Conservation (phyloP, 345 rosid species). For the Bretschneidera sinensis region DNA sequence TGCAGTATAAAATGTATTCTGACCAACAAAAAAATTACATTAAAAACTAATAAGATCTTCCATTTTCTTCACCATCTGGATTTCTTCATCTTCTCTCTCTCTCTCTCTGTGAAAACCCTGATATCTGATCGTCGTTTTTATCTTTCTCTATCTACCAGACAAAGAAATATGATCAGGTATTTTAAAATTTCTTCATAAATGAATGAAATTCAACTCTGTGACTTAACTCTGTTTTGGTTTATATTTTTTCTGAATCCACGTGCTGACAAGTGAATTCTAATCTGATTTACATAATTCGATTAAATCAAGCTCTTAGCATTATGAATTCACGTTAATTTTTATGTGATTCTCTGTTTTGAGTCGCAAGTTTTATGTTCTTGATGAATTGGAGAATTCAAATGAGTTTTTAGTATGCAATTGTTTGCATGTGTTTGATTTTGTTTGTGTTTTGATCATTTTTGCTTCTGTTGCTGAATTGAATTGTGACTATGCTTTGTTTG, state of each 20-base stretch:
- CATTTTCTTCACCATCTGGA: slow-evolving; percentile 18
- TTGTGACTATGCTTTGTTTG: background rate
- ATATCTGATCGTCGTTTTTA: too few relatives aligned
- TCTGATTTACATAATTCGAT: slow-evolving; percentile 22
- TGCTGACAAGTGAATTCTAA: background rate
- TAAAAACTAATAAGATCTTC: slow-evolving; percentile 14
- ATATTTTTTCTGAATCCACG: slow-evolving; percentile 2
- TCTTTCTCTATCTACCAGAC: slow-evolving; percentile 7
- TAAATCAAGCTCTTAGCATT: slow-evolving; percentile 30
- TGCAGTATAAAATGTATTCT: background rate
- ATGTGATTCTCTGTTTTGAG: slow-evolving; percentile 15
- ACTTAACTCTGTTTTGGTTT: slow-evolving; percentile 4
- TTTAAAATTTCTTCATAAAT: background rate
- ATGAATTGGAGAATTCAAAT: background rate
- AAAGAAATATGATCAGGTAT: slow-evolving; percentile 33
- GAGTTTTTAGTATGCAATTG: background rate
- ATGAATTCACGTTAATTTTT: slow-evolving; percentile 16
- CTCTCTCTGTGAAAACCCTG: background rate
- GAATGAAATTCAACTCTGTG: slow-evolving; percentile 10
- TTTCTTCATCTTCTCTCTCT: slow-evolving; percentile 20
- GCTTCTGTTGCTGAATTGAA: slow-evolving; percentile 1
- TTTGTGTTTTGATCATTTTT: slow-evolving; percentile 7
- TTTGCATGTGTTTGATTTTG: slow-evolving; percentile 11
- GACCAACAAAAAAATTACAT: background rate
- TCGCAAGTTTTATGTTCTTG: background rate